phyloP scores from a whole-genome alignment of 1,284 basidiomycete species.

The Malassezia restricta region DNA sequence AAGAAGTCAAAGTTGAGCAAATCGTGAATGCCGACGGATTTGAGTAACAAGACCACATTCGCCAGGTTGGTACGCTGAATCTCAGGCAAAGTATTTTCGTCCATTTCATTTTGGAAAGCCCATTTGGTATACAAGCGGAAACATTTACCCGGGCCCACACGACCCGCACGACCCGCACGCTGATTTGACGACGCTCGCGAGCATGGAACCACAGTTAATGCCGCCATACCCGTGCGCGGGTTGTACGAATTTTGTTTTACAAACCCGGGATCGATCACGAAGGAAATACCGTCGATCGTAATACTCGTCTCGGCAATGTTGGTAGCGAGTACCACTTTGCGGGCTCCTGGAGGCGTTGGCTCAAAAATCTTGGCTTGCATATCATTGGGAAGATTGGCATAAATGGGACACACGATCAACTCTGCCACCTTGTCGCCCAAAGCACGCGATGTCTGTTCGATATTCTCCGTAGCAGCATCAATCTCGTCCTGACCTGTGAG shows the following conservation, averaged over 20 bases:
- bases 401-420: conserved; percentile 89
- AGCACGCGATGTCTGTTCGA: conserved; percentile 85
- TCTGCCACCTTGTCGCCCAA: conserved; percentile 92
- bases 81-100: conserved; percentile 55
- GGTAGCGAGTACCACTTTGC: conserved; percentile 86
- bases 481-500: conserved; percentile 99
- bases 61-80: conserved; percentile 52
- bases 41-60: conserved; percentile 55
- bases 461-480: conserved; percentile 79
- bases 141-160: conserved; percentile 94
- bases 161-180: conserved; percentile 86
- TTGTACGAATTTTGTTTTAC: conserved; percentile 46
- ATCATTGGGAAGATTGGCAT: conserved; percentile 92
- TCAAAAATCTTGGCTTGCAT: conserved; percentile 99
- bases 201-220: conserved; percentile 52
- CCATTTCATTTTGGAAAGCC: conserved; percentile 56
- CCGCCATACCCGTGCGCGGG: conserved; percentile 43
- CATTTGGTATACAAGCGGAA: conserved; percentile 68
- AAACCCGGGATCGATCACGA: conserved; percentile 45
- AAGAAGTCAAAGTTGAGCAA: conserved; percentile 57
- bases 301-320: conserved; percentile 64
- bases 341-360: conserved; percentile 84
- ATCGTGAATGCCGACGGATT: conserved; percentile 57
- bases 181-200: conserved; percentile 95
- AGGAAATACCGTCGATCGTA: conserved; percentile 45